Conservation (phyloP, 208 protist species). For the Acanthamoeba triangularis region DNA sequence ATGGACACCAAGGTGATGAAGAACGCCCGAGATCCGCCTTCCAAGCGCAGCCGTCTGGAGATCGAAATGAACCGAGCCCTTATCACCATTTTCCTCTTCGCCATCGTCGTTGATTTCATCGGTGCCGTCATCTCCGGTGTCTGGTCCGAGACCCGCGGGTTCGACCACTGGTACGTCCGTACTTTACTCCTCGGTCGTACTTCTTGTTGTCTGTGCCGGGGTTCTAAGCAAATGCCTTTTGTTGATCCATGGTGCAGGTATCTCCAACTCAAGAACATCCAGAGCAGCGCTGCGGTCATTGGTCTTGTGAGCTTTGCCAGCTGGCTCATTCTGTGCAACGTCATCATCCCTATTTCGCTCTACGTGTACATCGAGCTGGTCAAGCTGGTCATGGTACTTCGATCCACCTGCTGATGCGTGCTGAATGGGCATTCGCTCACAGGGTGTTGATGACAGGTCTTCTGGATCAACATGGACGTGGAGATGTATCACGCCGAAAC, state of each 20-base stretch:
- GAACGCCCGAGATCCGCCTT: conserved; percentile 83
- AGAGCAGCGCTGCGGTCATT: conserved; percentile 31
- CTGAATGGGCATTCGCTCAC: background rate
- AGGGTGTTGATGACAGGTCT: background rate
- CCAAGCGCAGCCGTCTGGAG: conserved; percentile 85
- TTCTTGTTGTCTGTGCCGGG: background rate
- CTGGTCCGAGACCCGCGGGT: conserved; percentile 16
- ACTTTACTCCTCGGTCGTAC: background rate
- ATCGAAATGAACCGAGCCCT: conserved; percentile 83
- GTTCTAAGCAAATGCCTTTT: background rate
- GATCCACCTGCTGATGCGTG: background rate
- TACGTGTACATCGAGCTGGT: conserved; percentile 91
- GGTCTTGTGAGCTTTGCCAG: conserved; percentile 81
- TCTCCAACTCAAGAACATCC: conserved; percentile 49
- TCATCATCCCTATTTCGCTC: conserved; percentile 91
- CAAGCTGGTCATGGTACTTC: conserved; percentile 86
- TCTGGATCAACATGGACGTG: conserved; percentile 78
- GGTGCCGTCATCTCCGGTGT: conserved; percentile 77
- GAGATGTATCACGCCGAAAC: conserved; percentile 86
- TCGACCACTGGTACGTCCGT: conserved; percentile 38
- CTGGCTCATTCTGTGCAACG: conserved; percentile 88
- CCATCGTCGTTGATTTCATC: conserved; percentile 81
- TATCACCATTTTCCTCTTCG: conserved; percentile 84
- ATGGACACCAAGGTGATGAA: conserved; percentile 90
- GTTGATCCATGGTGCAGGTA: background rate